Evolutionary conservation across 164 flowering plant species (phyloP).

Genomic region (Stephania japonica): DNA sequence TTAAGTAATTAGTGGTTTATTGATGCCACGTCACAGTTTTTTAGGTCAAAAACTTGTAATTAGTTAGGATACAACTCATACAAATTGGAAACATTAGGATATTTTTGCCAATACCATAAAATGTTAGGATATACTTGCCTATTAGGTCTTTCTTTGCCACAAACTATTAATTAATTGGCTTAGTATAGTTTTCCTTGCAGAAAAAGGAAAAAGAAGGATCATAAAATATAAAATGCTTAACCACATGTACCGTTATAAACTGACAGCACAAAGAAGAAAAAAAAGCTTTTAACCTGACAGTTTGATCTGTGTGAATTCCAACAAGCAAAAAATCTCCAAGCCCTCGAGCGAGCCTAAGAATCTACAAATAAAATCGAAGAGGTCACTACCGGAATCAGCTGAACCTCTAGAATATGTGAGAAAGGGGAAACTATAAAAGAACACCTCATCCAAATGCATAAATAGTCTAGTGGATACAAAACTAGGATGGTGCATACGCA

Average conservation of each 20-base stretch:
- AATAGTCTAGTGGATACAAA: neutral
- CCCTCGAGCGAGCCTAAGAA: conserved; percentile 73
- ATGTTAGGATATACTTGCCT: too few species aligned
- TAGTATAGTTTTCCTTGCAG: neutral
- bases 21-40: too few species aligned
- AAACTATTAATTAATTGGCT: neutral
- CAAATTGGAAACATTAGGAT: too few species aligned
- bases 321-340: conserved; percentile 98
- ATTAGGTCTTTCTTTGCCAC: neutral
- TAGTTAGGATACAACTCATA: too few species aligned
- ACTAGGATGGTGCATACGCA: neutral
- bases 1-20: too few species aligned
- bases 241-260: neutral
- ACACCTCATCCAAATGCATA: neutral
- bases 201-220: neutral
- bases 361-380: conserved; percentile 33
- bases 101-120: too few species aligned
- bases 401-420: neutral
- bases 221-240: neutral
- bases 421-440: neutral
- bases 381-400: neutral
- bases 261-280: neutral
- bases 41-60: too few species aligned
- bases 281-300: conserved; percentile 61
- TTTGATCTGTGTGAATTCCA: conserved; percentile 89